Base-by-base conservation (phyloP, 805 yeast species). In the Candida taoyuanica region DNA sequence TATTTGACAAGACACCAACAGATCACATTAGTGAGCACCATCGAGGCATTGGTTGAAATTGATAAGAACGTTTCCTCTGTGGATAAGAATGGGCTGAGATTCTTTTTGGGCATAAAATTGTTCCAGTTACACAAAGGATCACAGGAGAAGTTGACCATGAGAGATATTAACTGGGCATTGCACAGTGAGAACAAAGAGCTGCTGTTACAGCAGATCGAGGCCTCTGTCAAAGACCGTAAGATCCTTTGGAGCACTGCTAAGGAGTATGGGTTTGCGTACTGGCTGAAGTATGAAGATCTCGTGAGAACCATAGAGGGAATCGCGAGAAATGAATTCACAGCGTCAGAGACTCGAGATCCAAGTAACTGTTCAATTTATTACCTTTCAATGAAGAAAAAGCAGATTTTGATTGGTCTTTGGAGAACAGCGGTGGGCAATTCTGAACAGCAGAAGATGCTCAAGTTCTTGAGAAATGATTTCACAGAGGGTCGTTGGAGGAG, bases 1-100 rank as follows among this genome's bases (percentile, higher is more conserved):
- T 80, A 81, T 44, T 58, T 89, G 20, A 87, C 96, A 0, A 77
- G 96, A 43, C 97, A 89, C 62, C 96, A 89, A 58, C 98, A 89
- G 54, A 78, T 81, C 20, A 87, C 96, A 0, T 68, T 89, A 19
- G 68, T 81, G 2, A 76, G 85, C 13, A 76, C 86, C 3, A 67
- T 86, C 5, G 79, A 75, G 33, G 80, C 88, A 2, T 64, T 85
- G 18, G 66, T 70, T 17, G 76, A 75, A 14, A 70, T 85, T 5
- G 68, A 70, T 12, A 66, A 67, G 35, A 68, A 65, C 43, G 51
- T 48, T 16, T 30, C 46, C 21, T 47, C 58, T 1, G 47, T 66
- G 31, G 67, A 65, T 27, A 51, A 60, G 11, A 81, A 82, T 58
- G 96, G 94, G 0, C 53, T 79, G 7, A 64, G 87, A 38, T 91